A percentile compares a stretch with the other conserved stretches of the same genome.
Conservation (phyloP, 108 stramenopile species). For the Cyclotella atomus region DNA sequence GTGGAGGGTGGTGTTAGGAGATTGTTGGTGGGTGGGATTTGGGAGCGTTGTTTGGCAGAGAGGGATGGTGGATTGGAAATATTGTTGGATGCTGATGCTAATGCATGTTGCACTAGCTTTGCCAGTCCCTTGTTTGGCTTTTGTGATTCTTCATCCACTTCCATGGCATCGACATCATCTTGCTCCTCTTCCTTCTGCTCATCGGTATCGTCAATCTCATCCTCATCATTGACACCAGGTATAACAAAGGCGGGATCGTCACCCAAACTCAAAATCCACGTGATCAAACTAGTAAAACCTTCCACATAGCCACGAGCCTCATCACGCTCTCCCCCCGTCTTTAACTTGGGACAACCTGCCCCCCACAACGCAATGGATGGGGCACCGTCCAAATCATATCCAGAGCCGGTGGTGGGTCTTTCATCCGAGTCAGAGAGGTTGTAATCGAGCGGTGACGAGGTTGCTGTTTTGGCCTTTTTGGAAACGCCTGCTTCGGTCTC, state of each 20-base stretch:
- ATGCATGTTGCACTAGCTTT: slow-evolving; percentile 37
- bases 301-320: slow-evolving; percentile 81
- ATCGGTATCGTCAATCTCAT: background rate
- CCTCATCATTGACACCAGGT: background rate
- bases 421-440: slow-evolving; percentile 4
- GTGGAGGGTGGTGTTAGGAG: slow-evolving; percentile 63
- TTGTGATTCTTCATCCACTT: background rate
- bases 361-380: slow-evolving; percentile 81
- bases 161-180: background rate
- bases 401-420: slow-evolving; percentile 77
- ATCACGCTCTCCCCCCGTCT: slow-evolving; percentile 16
- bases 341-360: slow-evolving; percentile 40
- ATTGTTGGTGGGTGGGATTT: slow-evolving; percentile 22
- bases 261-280: slow-evolving; percentile 86
- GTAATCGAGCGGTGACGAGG: background rate
- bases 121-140: slow-evolving; percentile 26
- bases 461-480: background rate
- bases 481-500: background rate
- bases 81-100: slow-evolving; percentile 17
- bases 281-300: slow-evolving; percentile 74
- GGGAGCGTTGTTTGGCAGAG: background rate
- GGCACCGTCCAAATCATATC: slow-evolving; percentile 85
- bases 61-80: slow-evolving; percentile 21
- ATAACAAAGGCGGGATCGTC: slow-evolving; percentile 71
- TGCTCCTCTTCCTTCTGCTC: too few species aligned